Evolutionary conservation across 345 rosid species (phyloP), one percentile per base, ranked within the genome.

Genomic region (Boechera retrofracta): DNA sequence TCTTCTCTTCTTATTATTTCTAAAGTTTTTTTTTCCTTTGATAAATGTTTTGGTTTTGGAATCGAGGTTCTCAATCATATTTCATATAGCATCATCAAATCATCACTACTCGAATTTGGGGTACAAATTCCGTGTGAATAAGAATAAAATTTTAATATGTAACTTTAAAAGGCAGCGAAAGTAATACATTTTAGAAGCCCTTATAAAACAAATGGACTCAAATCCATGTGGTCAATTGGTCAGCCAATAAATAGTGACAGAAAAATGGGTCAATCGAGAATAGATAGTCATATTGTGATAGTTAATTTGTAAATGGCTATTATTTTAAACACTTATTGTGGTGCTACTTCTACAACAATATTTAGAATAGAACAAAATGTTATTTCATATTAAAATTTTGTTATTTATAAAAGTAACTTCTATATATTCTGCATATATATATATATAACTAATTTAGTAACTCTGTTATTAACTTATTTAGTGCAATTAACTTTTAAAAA

Each of bases 51-150:
- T 41, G 47, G 54, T 66, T 72, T 67, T 67, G 59, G 16, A 28
- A 54, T 59, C 72, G 65, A 65, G 62, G 68, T 72, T 72, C 77
- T 57, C 81, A 72, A 64, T 77, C 81, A 78, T 78, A 24, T 49
- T 51, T 67, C 81, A 78, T 48, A 61, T 38, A 77, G 64, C 71
- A 71, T 71, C 77, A 73, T 72, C 77, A 67, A 59, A 44, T 78
- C 77, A 67, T 67, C 81, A 67, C 74, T 58, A 7, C 59, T 67
- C 60, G 36, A 24, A 42, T 10, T 62, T 31, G 58, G 35, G 54
- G 36, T 70, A 55, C n/a, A 51, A 38, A 38, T 58, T 67, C 55
- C 62, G 29, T 56, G 35, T 67, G 61, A 38, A 58, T 29, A 49
- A 42, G 21, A 52, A 41, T 12, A 12, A 38, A 4, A 18, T 39